Evolutionary conservation across 768 basidiomycete species (phyloP).

Genomic region (Hydnum rufescens): DNA sequence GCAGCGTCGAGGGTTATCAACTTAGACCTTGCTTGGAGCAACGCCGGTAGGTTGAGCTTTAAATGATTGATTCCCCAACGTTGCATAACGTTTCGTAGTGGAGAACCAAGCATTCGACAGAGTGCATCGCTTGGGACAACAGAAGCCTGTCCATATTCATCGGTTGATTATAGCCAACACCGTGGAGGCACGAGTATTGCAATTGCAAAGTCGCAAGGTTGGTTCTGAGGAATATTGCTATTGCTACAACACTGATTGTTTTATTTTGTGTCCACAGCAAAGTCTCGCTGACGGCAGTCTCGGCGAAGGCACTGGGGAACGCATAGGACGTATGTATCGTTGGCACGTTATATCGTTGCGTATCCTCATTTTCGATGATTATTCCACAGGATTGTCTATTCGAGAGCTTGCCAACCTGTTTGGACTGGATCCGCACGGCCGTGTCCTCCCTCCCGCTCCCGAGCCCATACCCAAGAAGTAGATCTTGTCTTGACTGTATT

Average conservation of each 20-base stretch:
- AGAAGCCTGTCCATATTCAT: constrained; percentile 21
- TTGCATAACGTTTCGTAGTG: constrained; percentile 13
- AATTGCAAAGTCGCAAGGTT: constrained; percentile 8
- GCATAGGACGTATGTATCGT: background rate
- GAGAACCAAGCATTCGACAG: constrained; percentile 43
- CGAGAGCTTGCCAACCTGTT: background rate
- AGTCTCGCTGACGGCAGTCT: constrained; percentile 8
- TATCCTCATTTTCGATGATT: background rate
- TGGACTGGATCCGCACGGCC: too few relatives aligned
- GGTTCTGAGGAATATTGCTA: background rate
- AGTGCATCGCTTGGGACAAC: constrained; percentile 39
- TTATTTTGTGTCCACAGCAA: constrained; percentile 2
- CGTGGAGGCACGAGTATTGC: constrained; percentile 9
- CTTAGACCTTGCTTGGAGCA: constrained; percentile 41
- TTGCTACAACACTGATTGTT: background rate
- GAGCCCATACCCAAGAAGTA: too few relatives aligned
- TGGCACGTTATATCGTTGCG: too few relatives aligned
- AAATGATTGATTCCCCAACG: background rate
- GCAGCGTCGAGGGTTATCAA: constrained; percentile 45
- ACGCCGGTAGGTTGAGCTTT: background rate
- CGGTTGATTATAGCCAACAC: constrained; percentile 8
- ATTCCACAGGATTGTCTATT: background rate
- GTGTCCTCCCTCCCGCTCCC: too few relatives aligned
- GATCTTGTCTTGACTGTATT: too few relatives aligned
- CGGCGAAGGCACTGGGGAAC: constrained; percentile 7